A percentile compares a stretch with the other conserved stretches of the same genome.
Evolutionary conservation across 495 filamentous ascomycete species (phyloP).

Genomic region (Bathelium albidoporum): DNA sequence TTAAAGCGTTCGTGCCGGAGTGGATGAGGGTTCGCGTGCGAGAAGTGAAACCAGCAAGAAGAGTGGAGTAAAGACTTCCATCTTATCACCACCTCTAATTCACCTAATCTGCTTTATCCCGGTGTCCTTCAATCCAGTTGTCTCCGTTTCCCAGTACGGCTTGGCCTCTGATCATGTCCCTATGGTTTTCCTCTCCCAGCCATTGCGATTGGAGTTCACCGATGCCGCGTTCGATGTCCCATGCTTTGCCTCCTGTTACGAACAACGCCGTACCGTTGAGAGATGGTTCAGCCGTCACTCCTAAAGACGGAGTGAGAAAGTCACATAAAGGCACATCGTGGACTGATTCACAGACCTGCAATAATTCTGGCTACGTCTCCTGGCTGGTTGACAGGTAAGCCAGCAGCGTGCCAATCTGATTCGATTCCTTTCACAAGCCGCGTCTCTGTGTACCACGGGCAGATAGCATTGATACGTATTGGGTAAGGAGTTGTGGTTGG

Average conservation of each 20-base stretch:
- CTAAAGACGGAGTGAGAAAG: not conserved
- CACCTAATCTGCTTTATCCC: slow-evolving; percentile 6
- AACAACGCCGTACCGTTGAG: slow-evolving; percentile 15
- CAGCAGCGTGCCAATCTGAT: slow-evolving; percentile 35
- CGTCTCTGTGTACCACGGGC: slow-evolving; percentile 45
- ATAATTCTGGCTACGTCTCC: slow-evolving; percentile 38
- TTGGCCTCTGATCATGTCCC: slow-evolving; percentile 10
- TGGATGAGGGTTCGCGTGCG: slow-evolving; percentile 42
- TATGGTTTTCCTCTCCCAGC: slow-evolving; percentile 16
- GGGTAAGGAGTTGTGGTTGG: not conserved
- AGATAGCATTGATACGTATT: slow-evolving; percentile 43
- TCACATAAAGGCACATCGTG: not conserved
- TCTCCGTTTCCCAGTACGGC: slow-evolving; percentile 16
- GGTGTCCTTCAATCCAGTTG: slow-evolving; percentile 12
- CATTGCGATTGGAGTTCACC: slow-evolving; percentile 11
- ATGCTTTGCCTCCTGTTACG: slow-evolving; percentile 15
- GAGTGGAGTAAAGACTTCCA: slow-evolving; percentile 16
- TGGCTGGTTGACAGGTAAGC: slow-evolving; percentile 38
- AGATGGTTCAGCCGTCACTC: slow-evolving; percentile 10
- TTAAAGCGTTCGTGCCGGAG: slow-evolving; percentile 80
- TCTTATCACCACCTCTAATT: not conserved
- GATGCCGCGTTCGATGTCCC: slow-evolving; percentile 16
- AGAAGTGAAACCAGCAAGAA: slow-evolving; percentile 15
- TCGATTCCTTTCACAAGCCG: slow-evolving; percentile 35
- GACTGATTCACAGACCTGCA: slow-evolving; percentile 22